Base-by-base conservation (phyloP, 148 eudicot species). In the Rhododendron ferrugineum region DNA sequence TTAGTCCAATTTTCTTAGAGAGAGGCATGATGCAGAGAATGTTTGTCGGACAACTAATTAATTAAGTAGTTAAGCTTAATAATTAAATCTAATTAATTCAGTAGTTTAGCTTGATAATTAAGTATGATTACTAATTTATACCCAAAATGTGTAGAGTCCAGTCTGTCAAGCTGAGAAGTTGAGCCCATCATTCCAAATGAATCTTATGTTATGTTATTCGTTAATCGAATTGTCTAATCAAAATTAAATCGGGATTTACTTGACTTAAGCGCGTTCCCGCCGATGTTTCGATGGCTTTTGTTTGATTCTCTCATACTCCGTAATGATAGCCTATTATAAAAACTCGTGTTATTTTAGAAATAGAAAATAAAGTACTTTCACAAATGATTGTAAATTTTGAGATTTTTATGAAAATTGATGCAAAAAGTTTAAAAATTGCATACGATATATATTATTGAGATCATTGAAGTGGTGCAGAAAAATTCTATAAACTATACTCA, bases 91-190 rank as follows among this genome's bases (percentile, higher is more conserved):
- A 42, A 34, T 34, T 34, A 42, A 42, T 6, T 42, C 32, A 82
- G 58, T 66, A 11, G 72, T 66, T 44, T 82, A 23, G 22, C 34
- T 60, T 20, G 20, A 36, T 30, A 62, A 82, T 60, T 60, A 58
- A 66, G 16, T 34, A 11, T 15, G 16, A 26, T 10, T 40, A 58
- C 40, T 30, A 70, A 32, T 70, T 30, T 70, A 70, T 70, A 70
- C 16, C 20, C 9, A 36, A 62, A 40, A 40, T 60, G 23, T n/a
- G 58, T 44, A 82, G 77, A 44, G 84, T 68, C 84, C 40, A 68
- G 15, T 82, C 56, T 82, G 84, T 82, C 84, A 50, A 66, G 77
- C 77, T 68, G 84, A 82, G n/a, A 56, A 20, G 72, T 81, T 58
- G 72, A 22, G 7, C 84, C 36, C 84, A 82, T 68, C 84, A 82